phyloP scores from a whole-genome alignment of 257 asterid species.

The Primulina huaijiensis region DNA sequence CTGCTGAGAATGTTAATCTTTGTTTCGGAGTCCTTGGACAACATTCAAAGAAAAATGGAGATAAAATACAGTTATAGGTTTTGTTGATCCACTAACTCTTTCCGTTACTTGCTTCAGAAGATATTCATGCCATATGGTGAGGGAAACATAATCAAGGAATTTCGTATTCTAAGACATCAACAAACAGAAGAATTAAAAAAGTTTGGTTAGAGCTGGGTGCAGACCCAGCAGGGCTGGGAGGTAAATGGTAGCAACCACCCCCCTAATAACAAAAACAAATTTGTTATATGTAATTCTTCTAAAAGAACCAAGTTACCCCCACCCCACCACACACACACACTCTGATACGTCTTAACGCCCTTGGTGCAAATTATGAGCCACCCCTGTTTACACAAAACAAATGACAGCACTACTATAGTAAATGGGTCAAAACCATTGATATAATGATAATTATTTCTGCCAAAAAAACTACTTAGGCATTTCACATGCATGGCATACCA shows the following conservation, averaged over 20 bases:
- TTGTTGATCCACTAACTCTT: not conserved
- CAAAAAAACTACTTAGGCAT: not conserved
- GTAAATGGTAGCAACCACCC: too few species aligned
- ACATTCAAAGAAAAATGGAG: not conserved
- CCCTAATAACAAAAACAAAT: too few species aligned
- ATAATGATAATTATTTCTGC: not conserved
- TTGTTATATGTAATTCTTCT: not conserved
- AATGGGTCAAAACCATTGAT: constrained; percentile 5
- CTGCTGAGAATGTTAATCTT: not conserved
- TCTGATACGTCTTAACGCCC: not conserved
- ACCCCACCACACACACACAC: not conserved
- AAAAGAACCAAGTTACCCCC: not conserved
- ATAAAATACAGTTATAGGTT: not conserved
- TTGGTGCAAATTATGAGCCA: not conserved
- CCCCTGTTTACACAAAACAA: constrained; percentile 1
- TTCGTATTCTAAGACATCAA: not conserved
- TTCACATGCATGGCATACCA: constrained; percentile 43
- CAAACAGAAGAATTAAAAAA: too few species aligned
- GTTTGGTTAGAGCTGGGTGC: too few species aligned
- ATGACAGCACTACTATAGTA: not conserved
- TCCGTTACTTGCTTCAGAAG: not conserved
- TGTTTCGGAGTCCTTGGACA: not conserved
- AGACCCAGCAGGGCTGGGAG: too few species aligned
- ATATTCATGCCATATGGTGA: not conserved
- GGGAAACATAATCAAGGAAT: not conserved